Conservation (phyloP, 768 basidiomycete genomes). For the Tylopilus intermedius region DNA sequence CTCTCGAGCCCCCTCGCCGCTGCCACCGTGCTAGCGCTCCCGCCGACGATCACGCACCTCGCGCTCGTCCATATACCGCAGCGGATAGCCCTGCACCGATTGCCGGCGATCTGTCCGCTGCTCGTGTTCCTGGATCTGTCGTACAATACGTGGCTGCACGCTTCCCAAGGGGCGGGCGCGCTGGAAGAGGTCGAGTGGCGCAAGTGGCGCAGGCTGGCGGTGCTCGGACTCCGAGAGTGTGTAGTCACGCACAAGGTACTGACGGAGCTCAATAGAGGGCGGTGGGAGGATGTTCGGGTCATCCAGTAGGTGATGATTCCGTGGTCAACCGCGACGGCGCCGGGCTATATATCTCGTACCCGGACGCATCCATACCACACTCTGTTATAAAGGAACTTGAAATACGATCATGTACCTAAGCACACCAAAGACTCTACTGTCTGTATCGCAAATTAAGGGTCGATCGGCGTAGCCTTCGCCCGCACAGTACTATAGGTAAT, state of each 20-base stretch:
- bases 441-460: too few species aligned
- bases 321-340: not conserved
- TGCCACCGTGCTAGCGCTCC: constrained; percentile 46
- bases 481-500: too few species aligned
- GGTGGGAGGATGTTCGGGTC: constrained; percentile 62
- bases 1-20: constrained; percentile 44
- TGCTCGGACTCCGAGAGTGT: constrained; percentile 57
- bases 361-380: too few species aligned
- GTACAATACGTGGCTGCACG: constrained; percentile 49
- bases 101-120: constrained; percentile 58
- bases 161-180: constrained; percentile 23
- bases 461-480: too few species aligned
- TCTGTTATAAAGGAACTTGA: too few species aligned
- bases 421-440: too few species aligned
- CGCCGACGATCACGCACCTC: constrained; percentile 60
- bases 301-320: constrained; percentile 31
- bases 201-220: constrained; percentile 47
- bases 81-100: constrained; percentile 48
- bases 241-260: constrained; percentile 39
- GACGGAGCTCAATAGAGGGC: constrained; percentile 46
- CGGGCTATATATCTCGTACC: not conserved
- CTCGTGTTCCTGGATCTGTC: constrained; percentile 63
- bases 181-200: constrained; percentile 55
- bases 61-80: constrained; percentile 50
- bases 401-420: too few species aligned